These are phyloP conservation scores for Chrysophaeum taylorii DNA, from an alignment of 352 stramenopile species.

Conservation along the genomic window DNA sequence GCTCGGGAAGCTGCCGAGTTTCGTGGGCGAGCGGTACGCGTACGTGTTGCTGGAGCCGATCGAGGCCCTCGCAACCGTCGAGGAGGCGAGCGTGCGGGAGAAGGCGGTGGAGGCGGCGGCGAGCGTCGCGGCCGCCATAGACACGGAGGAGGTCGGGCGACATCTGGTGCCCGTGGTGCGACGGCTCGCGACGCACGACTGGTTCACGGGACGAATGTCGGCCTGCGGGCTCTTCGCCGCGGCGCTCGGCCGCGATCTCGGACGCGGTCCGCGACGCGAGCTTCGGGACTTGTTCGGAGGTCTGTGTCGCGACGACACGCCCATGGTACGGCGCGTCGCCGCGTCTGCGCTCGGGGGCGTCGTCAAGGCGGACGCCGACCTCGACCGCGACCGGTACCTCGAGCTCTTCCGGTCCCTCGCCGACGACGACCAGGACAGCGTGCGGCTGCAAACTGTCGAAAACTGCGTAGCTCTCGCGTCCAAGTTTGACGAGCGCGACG, in stretches of 20 bases:
- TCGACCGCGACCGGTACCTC: neutral
- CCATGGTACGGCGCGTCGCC: constrained; percentile 87
- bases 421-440: constrained; percentile 85
- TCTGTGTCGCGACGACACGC: constrained; percentile 89
- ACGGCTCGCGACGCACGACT: constrained; percentile 85
- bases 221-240: constrained; percentile 50
- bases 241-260: constrained; percentile 30
- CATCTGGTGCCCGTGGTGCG: constrained; percentile 83
- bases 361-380: constrained; percentile 34
- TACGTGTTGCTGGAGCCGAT: constrained; percentile 81
- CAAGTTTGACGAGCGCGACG: constrained; percentile 15
- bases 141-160: constrained; percentile 61
- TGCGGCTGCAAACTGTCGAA: constrained; percentile 90
- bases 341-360: constrained; percentile 73
- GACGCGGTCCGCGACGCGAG: constrained; percentile 35
- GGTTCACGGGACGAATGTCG: constrained; percentile 70
- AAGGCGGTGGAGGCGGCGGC: constrained; percentile 71
- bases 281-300: constrained; percentile 77
- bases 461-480: constrained; percentile 85
- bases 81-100: constrained; percentile 83
- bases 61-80: constrained; percentile 77
- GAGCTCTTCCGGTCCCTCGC: constrained; percentile 44
- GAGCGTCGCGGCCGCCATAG: constrained; percentile 68
- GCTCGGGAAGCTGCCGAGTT: constrained; percentile 58
- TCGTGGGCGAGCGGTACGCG: constrained; percentile 73